These are phyloP conservation scores for Zymoseptoria tritici DNA, from an alignment of 2,329 filamentous ascomycete genomes.

Conservation along the genomic window DNA sequence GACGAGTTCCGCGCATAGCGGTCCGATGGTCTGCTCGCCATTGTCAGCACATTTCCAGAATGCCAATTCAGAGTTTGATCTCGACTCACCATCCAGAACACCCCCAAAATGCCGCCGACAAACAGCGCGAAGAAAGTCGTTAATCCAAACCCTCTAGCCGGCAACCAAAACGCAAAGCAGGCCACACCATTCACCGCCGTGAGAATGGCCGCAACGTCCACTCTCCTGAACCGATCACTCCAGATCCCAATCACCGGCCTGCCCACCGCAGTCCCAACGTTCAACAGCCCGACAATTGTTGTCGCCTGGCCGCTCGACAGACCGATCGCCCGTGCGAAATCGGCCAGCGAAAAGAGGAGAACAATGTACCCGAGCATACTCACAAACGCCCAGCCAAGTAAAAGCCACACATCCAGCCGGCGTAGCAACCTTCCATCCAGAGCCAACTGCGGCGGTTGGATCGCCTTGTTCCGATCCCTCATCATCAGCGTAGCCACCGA, in stretches of 20 bases:
- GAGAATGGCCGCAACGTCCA: conserved; percentile 35
- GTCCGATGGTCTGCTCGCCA: conserved; percentile 30
- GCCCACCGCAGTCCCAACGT: conserved; percentile 43
- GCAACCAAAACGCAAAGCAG: conserved; percentile 43
- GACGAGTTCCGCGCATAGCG: conserved; percentile 36
- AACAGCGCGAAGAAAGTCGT: conserved; percentile 39
- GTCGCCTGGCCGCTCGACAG: conserved; percentile 35
- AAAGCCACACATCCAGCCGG: conserved; percentile 30
- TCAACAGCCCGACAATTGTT: conserved; percentile 38
- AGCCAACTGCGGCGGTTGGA: conserved; percentile 29
- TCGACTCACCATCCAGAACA: conserved; percentile 40
- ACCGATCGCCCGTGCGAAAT: conserved; percentile 36
- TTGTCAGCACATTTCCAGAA: background rate
- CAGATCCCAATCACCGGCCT: conserved; percentile 40
- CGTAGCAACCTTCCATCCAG: conserved; percentile 32
- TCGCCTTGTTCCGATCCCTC: conserved; percentile 29
- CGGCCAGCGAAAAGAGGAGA: conserved; percentile 42
- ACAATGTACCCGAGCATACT: conserved; percentile 44
- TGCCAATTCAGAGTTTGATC: background rate
- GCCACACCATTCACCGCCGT: conserved; percentile 36
- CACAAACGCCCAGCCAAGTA: conserved; percentile 38
- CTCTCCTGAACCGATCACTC: conserved; percentile 40
- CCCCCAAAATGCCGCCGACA: conserved; percentile 39
- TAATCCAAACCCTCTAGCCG: conserved; percentile 35
- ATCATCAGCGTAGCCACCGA: conserved; percentile 26